Percentiles rank a stretch among this genome's conserved stretches.
Conservation (phyloP, 2,329 filamentous ascomycete genomes). For the Diatrype stigma region DNA sequence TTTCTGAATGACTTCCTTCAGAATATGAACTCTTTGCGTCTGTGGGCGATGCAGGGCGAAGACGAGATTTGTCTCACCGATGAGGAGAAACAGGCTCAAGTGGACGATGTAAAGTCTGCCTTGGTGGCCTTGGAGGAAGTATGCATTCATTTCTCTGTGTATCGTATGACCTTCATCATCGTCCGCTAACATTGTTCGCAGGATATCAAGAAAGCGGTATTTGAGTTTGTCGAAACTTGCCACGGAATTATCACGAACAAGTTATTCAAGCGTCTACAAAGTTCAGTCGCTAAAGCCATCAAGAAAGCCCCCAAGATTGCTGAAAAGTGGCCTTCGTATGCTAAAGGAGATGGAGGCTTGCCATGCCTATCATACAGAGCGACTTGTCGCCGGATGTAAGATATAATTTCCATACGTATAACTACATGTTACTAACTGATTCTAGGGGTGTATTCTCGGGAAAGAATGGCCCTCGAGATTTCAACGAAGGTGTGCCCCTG, state of each 20-base stretch:
- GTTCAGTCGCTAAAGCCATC: conserved; percentile 1
- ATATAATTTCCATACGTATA: neutral
- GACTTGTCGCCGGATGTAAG: conserved; percentile 12
- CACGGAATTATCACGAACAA: neutral
- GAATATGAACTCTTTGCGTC: conserved; percentile 26
- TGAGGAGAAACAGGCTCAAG: conserved; percentile 28
- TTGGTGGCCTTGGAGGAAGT: conserved; percentile 8
- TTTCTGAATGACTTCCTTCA: conserved; percentile 49
- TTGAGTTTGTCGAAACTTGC: neutral
- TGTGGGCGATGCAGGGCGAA: conserved; percentile 9
- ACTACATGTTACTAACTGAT: conserved; percentile 1
- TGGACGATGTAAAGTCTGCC: conserved; percentile 2
- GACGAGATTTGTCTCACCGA: conserved; percentile 10
- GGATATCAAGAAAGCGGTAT: conserved; percentile 2
- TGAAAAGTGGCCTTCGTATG: conserved; percentile 6
- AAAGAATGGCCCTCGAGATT: conserved; percentile 4
- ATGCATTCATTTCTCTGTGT: neutral
- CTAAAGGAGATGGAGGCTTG: conserved; percentile 7
- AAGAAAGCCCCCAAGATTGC: conserved; percentile 4
- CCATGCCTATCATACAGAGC: conserved; percentile 9
- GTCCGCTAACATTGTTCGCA: neutral
- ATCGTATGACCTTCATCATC: neutral
- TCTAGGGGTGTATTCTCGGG: conserved; percentile 13
- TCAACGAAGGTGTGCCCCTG: conserved; percentile 15
- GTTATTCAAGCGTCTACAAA: conserved; percentile 7